These are phyloP conservation scores for Candida cerambycidarum DNA, from an alignment of 805 yeast genomes.

Conservation along the genomic window DNA sequence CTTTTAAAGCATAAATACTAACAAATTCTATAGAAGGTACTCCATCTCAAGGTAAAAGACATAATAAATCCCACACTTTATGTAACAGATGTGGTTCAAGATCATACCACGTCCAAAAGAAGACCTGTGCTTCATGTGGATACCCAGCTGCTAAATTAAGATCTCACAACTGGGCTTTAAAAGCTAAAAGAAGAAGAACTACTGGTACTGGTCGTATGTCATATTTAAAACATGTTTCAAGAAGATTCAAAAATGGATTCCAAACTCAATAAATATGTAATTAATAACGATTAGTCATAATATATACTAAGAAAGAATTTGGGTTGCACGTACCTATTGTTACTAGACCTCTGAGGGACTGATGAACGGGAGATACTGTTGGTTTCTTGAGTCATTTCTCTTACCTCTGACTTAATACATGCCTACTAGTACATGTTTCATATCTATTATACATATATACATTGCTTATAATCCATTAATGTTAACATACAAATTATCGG, in stretches of 20 bases:
- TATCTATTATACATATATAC: slow-evolving; percentile 13
- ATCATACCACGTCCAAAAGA: slow-evolving; percentile 99
- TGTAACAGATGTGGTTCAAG: slow-evolving; percentile 99
- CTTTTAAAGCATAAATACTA: slow-evolving; percentile 11
- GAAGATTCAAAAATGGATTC: slow-evolving; percentile 99
- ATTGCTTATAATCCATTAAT: slow-evolving; percentile 44
- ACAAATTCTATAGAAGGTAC: slow-evolving; percentile 75
- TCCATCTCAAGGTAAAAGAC: slow-evolving; percentile 99
- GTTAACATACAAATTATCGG: slow-evolving; percentile 68
- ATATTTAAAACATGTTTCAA: slow-evolving; percentile 93
- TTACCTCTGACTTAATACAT: too few species aligned
- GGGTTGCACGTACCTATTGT: too few species aligned
- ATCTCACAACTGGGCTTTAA: slow-evolving; percentile 98
- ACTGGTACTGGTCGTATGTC: slow-evolving; percentile 99
- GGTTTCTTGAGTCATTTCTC: too few species aligned
- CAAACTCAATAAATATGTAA: slow-evolving; percentile 43
- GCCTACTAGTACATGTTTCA: too few species aligned
- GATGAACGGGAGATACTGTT: too few species aligned
- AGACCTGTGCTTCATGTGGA: slow-evolving; percentile 98
- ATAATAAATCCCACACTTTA: slow-evolving; percentile 98
- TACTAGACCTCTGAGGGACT: too few species aligned
- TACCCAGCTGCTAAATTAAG: slow-evolving; percentile 99
- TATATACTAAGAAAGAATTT: background rate
- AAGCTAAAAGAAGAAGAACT: slow-evolving; percentile 99
- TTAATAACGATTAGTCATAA: slow-evolving; percentile 6